These are phyloP conservation scores for Rugonectria rugulosa DNA, from an alignment of 2,329 filamentous ascomycete species.

Conservation along the genomic window DNA sequence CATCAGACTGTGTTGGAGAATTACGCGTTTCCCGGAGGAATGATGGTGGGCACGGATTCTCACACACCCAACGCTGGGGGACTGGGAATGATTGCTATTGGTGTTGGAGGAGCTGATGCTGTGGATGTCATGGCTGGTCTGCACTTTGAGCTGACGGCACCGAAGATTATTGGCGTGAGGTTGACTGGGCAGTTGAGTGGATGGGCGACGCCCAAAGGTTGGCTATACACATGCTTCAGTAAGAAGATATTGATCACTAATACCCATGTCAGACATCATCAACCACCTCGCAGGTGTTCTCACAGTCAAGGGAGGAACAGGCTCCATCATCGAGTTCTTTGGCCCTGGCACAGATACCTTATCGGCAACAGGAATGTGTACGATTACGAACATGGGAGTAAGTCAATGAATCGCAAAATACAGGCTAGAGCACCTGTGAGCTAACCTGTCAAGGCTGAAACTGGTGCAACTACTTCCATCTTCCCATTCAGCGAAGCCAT, in stretches of 20 bases:
- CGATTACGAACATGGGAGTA: conserved; percentile 73
- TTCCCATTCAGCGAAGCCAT: conserved; percentile 99
- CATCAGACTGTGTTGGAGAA: conserved; percentile 99
- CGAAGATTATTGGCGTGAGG: conserved; percentile 95
- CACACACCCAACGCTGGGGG: conserved; percentile 98
- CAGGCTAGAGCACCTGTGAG: background rate
- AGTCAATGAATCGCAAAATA: background rate
- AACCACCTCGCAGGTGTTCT: conserved; percentile 96
- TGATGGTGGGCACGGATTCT: conserved; percentile 97
- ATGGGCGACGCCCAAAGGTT: conserved; percentile 94
- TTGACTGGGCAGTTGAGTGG: conserved; percentile 88
- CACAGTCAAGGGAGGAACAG: conserved; percentile 97
- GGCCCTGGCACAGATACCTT: conserved; percentile 76
- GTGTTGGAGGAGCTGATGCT: conserved; percentile 97
- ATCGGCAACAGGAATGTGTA: conserved; percentile 87
- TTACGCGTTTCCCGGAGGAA: conserved; percentile 98
- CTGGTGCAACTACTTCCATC: conserved; percentile 87
- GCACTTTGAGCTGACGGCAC: conserved; percentile 98
- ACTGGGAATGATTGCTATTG: conserved; percentile 93
- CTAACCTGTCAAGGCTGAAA: conserved; percentile 59
- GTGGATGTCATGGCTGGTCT: conserved; percentile 98
- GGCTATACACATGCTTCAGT: conserved; percentile 39
- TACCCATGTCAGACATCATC: conserved; percentile 76
- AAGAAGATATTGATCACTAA: conserved; percentile 13
- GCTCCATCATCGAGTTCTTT: conserved; percentile 83